These are phyloP conservation scores for Dunaliella primolecta DNA, from an alignment of 139 green algal species.

Conservation along the genomic window DNA sequence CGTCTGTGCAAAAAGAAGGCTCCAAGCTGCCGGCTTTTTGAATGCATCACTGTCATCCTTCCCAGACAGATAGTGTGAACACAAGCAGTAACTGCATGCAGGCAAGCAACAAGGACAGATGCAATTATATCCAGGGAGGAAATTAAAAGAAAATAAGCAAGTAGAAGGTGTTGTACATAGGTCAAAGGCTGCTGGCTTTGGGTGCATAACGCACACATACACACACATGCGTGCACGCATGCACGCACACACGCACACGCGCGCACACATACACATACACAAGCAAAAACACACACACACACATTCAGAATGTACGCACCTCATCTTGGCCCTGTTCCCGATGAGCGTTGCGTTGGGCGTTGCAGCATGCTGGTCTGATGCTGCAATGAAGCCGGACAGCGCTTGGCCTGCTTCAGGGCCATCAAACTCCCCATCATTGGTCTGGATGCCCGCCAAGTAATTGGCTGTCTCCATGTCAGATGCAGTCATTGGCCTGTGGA, in stretches of 20 bases:
- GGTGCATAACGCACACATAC: too few species aligned
- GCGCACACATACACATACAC: too few species aligned
- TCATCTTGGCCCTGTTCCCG: constrained; percentile 29
- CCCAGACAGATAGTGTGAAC: constrained; percentile 6
- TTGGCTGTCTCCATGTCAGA: background rate
- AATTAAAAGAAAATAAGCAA: too few species aligned
- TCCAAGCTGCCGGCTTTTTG: background rate
- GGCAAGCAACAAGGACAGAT: too few species aligned
- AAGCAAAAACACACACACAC: too few species aligned
- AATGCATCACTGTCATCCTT: background rate
- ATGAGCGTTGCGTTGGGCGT: constrained; percentile 21
- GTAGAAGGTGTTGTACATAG: too few species aligned
- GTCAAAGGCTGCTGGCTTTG: background rate
- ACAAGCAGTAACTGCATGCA: constrained; percentile 16
- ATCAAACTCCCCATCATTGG: background rate
- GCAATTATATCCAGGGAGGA: too few species aligned
- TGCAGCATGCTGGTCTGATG: background rate
- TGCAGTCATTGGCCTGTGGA: background rate
- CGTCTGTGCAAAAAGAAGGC: too few species aligned
- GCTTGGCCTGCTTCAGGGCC: background rate
- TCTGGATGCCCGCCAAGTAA: background rate
- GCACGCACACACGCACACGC: too few species aligned
- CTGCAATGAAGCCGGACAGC: background rate
- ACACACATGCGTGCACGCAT: too few species aligned
- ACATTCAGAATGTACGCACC: too few species aligned